Evolutionary conservation across 2,329 filamentous ascomycete species (phyloP).

Genomic region (Ceratocystis cubensis): DNA sequence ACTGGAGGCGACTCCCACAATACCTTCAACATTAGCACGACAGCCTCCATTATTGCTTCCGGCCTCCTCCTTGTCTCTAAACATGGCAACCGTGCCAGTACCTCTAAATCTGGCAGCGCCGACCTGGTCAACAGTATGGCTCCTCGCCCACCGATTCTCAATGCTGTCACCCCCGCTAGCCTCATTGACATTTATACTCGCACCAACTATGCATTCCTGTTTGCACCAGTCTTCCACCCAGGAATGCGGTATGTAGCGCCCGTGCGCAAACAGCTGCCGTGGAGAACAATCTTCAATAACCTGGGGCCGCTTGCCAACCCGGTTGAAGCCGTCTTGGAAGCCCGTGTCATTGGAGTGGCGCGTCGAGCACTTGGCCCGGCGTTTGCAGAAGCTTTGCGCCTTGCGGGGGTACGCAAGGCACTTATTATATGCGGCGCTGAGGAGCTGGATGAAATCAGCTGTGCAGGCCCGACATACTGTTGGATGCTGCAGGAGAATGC

Average conservation of each 20-base stretch:
- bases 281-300: slow-evolving; percentile 95
- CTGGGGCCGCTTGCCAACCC: slow-evolving; percentile 88
- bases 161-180: slow-evolving; percentile 58
- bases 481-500: slow-evolving; percentile 55
- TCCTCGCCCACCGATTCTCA: slow-evolving; percentile 60
- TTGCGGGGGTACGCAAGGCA: slow-evolving; percentile 68
- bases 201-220: slow-evolving; percentile 90
- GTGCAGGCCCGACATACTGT: slow-evolving; percentile 76
- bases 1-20: slow-evolving; percentile 94
- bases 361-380: slow-evolving; percentile 74
- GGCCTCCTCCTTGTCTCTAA: slow-evolving; percentile 77
- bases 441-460: slow-evolving; percentile 90
- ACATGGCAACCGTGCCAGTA: slow-evolving; percentile 91
- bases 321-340: slow-evolving; percentile 70
- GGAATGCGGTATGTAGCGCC: slow-evolving; percentile 83
- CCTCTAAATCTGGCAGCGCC: slow-evolving; percentile 88
- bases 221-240: slow-evolving; percentile 90
- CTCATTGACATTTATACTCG: slow-evolving; percentile 60
- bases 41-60: slow-evolving; percentile 81
- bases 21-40: slow-evolving; percentile 97
- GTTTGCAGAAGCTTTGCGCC: slow-evolving; percentile 71
- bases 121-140: slow-evolving; percentile 71
- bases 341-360: slow-evolving; percentile 84
- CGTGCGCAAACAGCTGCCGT: slow-evolving; percentile 76
- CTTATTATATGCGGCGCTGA: slow-evolving; percentile 88